These are phyloP conservation scores for Neurospora sp. DNA, from an alignment of 495 filamentous ascomycete species.

Conservation along the genomic window DNA sequence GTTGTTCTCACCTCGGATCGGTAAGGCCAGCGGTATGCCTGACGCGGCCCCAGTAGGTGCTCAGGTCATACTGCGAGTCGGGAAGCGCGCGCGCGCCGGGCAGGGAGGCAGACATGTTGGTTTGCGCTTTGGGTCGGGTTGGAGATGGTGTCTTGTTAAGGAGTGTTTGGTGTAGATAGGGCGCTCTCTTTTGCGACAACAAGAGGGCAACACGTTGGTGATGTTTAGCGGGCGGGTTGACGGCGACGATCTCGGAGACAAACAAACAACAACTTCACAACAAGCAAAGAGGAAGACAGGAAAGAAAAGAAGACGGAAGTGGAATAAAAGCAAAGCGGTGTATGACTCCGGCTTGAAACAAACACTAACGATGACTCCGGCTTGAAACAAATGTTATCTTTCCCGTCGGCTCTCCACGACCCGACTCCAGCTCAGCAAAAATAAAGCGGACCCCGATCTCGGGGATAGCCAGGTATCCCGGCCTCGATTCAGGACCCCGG, in stretches of 20 bases:
- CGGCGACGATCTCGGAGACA: not conserved
- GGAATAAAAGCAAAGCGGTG: not conserved
- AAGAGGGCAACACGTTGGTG: not conserved
- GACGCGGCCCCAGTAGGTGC: slow-evolving; percentile 91
- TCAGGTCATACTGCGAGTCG: slow-evolving; percentile 81
- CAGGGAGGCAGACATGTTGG: slow-evolving; percentile 76
- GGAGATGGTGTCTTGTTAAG: not conserved
- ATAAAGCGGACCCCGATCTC: not conserved
- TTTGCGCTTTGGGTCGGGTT: not conserved
- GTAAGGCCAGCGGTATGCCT: slow-evolving; percentile 80
- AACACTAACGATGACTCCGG: not conserved
- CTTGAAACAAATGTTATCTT: not conserved
- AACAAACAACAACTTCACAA: not conserved
- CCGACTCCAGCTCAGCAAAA: not conserved
- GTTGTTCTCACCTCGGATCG: slow-evolving; percentile 77
- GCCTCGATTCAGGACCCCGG: not conserved
- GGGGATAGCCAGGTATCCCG: not conserved
- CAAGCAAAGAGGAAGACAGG: not conserved
- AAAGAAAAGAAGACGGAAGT: not conserved
- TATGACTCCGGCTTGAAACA: not conserved
- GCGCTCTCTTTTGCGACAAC: not conserved
- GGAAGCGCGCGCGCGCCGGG: slow-evolving; percentile 81
- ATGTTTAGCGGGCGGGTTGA: not conserved
- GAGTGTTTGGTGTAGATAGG: not conserved
- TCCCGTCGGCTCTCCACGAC: not conserved